Base-by-base conservation (phyloP, 768 basidiomycete species). In the Tulasnella calospora region DNA sequence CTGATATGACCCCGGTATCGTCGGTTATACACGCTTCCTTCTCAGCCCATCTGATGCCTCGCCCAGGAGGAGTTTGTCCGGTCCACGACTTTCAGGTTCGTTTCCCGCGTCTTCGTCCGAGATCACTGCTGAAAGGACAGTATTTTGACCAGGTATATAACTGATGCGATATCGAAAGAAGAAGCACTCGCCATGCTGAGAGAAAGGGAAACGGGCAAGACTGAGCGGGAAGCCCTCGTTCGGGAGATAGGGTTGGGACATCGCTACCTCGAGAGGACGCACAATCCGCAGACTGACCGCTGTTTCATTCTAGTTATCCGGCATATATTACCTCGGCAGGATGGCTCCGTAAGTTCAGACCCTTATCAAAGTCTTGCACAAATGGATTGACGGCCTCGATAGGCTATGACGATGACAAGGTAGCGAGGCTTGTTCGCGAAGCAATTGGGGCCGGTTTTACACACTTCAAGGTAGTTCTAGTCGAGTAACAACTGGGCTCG, bases 381-480 rank as follows among this genome's bases (percentile, higher is more conserved):
- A 5, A 21, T 13, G 3, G 19, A 72, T 76, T 21, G 40, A 61
- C 46, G 7, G 15, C 1, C 7, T 76, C 21, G 40, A 15, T 36
- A 76, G 85, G 85, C 35, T 87, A 86, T 82, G 81, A 82, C 44
- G 86, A 86, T 79, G 85, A 85, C 76, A 87, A 86, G 80, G 85
- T 87, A 69, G 81, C 80, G 9, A 78, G 84, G 19, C 81, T 87
- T 57, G 86, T 85, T 30, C 71, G 82, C 83, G 84, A 84, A 44
- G 83, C 85, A 35, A 83, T 87, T 46, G 81, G 80, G 35, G 83
- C 85, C 79, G 86, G 86, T 15, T 87, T 87, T 84, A 87, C 86
- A 82, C 86, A 86, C 82, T 87, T 87, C 85, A 87, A 86, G 82
- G 83, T 83, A 41, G 2, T 30, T 17, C 70, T 69, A n/a, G 27